phyloP scores from a whole-genome alignment of 2,329 filamentous ascomycete genomes.

The Thelonectria blattea region DNA sequence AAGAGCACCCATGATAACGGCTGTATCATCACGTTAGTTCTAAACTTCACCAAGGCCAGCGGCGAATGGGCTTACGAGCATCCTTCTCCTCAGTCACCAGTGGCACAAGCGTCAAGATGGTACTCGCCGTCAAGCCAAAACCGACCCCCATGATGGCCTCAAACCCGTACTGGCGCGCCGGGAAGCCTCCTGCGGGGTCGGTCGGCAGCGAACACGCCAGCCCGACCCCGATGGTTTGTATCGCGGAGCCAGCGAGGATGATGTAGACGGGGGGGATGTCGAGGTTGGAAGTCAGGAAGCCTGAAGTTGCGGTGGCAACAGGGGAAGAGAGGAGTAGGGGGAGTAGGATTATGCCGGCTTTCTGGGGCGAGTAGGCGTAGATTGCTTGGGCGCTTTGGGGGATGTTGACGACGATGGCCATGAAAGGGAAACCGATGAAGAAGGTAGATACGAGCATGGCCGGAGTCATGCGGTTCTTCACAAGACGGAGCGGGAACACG shows the following conservation, averaged over 20 bases:
- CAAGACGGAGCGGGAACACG: slow-evolving; percentile 9
- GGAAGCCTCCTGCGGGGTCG: slow-evolving; percentile 1
- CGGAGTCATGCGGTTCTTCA: background rate
- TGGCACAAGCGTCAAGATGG: slow-evolving; percentile 22
- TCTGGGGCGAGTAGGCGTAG: slow-evolving; percentile 15
- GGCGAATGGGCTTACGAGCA: too few species aligned
- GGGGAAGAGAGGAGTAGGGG: slow-evolving; percentile 24
- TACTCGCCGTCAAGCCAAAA: slow-evolving; percentile 23
- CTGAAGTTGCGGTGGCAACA: slow-evolving; percentile 19
- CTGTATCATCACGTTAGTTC: background rate
- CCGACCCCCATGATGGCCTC: slow-evolving; percentile 26
- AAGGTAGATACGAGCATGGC: slow-evolving; percentile 7
- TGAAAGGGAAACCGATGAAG: slow-evolving; percentile 25
- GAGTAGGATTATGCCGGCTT: slow-evolving; percentile 17
- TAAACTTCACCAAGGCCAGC: too few species aligned
- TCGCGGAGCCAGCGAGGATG: slow-evolving; percentile 9
- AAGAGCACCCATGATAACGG: slow-evolving; percentile 26
- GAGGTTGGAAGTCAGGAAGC: slow-evolving; percentile 18
- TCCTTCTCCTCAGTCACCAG: slow-evolving; percentile 16
- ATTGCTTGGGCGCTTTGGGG: slow-evolving; percentile 24
- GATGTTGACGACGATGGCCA: slow-evolving; percentile 25
- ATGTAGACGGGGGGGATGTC: slow-evolving; percentile 23
- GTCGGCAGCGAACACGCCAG: slow-evolving; percentile 17
- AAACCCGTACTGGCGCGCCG: slow-evolving; percentile 19
- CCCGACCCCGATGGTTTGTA: slow-evolving; percentile 26